Percentiles rank a stretch among this genome's conserved stretches.
Evolutionary conservation across 1,139 yeast species (phyloP).

Genomic region (Debaryomyces singareniensis): DNA sequence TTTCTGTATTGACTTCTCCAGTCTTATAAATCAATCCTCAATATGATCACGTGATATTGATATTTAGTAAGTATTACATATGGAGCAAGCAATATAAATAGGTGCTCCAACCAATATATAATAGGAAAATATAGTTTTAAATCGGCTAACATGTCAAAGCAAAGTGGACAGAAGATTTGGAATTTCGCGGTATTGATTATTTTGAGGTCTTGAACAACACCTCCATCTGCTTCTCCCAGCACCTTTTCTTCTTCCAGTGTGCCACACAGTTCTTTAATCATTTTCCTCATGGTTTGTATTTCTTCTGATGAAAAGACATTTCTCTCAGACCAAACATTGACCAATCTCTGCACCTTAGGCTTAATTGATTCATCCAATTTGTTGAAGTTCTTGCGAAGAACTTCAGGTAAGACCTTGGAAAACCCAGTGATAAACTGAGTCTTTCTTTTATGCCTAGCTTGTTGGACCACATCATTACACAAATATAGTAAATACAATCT

Average conservation of each 20-base stretch:
- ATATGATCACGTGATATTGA: too few species aligned
- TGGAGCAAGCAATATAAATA: too few species aligned
- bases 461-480: constrained; percentile 82
- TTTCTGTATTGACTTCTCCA: too few species aligned
- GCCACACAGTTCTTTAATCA: too few species aligned
- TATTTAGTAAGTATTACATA: too few species aligned
- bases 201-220: constrained; percentile 3
- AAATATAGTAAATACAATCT: constrained; percentile 61
- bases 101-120: too few species aligned
- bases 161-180: too few species aligned
- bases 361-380: constrained; percentile 33
- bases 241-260: too few species aligned
- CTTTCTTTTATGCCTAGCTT: constrained; percentile 61
- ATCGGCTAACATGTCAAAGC: too few species aligned
- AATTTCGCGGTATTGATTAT: constrained; percentile 31
- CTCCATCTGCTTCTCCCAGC: constrained; percentile 5
- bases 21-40: too few species aligned
- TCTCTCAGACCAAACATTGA: constrained; percentile 74
- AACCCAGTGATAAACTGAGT: constrained; percentile 57
- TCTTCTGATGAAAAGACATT: constrained; percentile 43
- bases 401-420: constrained; percentile 38
- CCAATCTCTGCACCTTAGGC: constrained; percentile 56
- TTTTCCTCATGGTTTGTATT: constrained; percentile 35
- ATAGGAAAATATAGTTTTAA: too few species aligned
- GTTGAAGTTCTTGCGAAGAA: constrained; percentile 26